Conservation (phyloP, 169 alveolate species). For the Theileria parva region DNA sequence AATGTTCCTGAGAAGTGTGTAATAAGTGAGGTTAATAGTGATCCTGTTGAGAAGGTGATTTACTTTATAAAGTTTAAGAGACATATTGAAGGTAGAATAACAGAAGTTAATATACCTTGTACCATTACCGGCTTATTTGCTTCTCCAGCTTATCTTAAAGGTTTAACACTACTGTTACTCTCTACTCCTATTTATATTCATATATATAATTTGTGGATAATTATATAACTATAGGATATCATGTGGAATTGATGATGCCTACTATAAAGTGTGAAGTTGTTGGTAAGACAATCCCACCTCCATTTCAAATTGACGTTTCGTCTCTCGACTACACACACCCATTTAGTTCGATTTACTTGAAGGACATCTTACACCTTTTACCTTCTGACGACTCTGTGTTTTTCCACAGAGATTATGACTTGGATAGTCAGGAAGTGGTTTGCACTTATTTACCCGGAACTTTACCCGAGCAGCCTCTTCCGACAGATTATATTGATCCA, state of each 20-base stretch:
- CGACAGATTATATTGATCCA: conserved; percentile 81
- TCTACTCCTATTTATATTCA: not conserved
- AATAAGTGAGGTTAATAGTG: conserved; percentile 74
- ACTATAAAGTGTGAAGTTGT: conserved; percentile 80
- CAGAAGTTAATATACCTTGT: conserved; percentile 78
- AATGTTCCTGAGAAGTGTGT: conserved; percentile 67
- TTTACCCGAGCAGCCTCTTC: conserved; percentile 83
- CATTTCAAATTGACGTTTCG: conserved; percentile 82
- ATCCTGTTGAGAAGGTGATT: conserved; percentile 78
- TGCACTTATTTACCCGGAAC: conserved; percentile 83
- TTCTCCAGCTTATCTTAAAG: conserved; percentile 84
- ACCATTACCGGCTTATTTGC: conserved; percentile 81
- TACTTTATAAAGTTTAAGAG: conserved; percentile 79
- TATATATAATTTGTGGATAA: not conserved
- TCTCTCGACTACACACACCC: conserved; percentile 77
- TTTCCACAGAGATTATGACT: conserved; percentile 75
- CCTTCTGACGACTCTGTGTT: conserved; percentile 80
- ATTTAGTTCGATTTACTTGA: conserved; percentile 74
- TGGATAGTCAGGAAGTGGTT: conserved; percentile 77
- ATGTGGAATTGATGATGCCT: conserved; percentile 80
- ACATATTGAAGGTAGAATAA: conserved; percentile 75
- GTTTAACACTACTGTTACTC: conserved; percentile 19
- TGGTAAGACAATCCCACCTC: conserved; percentile 81
- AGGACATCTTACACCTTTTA: conserved; percentile 72
- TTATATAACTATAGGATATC: conserved; percentile 68